Percentiles rank a stretch among this genome's conserved stretches.
Evolutionary conservation across 192 early-diverging fungal genomes (phyloP).

Genomic region (Podila horticola): DNA sequence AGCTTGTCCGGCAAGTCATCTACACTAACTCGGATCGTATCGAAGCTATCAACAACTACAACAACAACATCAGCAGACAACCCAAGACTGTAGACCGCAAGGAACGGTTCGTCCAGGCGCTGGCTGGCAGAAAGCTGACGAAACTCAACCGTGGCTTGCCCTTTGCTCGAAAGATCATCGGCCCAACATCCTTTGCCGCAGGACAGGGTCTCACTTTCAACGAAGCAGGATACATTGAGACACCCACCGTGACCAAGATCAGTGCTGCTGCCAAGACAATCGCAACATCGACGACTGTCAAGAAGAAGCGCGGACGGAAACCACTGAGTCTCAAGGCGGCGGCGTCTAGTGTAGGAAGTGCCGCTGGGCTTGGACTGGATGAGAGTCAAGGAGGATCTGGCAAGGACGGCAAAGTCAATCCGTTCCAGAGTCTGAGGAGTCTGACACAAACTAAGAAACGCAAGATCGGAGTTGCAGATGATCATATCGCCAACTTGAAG

Average conservation of each 20-base stretch:
- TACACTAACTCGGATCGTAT: slow-evolving; percentile 18
- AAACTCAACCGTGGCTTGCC: slow-evolving; percentile 10
- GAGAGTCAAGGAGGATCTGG: background rate
- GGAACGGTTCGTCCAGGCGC: slow-evolving; percentile 3
- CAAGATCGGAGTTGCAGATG: slow-evolving; percentile 11
- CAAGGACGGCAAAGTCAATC: background rate
- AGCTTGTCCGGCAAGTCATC: slow-evolving; percentile 28
- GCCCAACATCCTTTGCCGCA: background rate
- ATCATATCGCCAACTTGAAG: slow-evolving; percentile 34
- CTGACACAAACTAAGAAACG: slow-evolving; percentile 19
- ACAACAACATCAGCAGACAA: background rate
- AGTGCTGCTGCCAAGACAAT: background rate
- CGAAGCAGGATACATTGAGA: slow-evolving; percentile 45
- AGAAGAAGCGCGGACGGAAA: slow-evolving; percentile 14
- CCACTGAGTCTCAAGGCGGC: background rate
- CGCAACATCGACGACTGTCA: slow-evolving; percentile 1
- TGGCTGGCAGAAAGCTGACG: slow-evolving; percentile 8
- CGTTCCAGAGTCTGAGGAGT: slow-evolving; percentile 35
- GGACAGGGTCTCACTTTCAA: slow-evolving; percentile 24
- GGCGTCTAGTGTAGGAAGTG: background rate
- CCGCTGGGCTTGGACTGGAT: background rate
- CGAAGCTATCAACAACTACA: slow-evolving; percentile 9
- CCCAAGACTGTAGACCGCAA: slow-evolving; percentile 12
- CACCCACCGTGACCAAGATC: background rate
- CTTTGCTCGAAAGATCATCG: slow-evolving; percentile 14